Evolutionary conservation across 176 grass and related monocot genomes (phyloP).

Genomic region (Oryza meyeriana): DNA sequence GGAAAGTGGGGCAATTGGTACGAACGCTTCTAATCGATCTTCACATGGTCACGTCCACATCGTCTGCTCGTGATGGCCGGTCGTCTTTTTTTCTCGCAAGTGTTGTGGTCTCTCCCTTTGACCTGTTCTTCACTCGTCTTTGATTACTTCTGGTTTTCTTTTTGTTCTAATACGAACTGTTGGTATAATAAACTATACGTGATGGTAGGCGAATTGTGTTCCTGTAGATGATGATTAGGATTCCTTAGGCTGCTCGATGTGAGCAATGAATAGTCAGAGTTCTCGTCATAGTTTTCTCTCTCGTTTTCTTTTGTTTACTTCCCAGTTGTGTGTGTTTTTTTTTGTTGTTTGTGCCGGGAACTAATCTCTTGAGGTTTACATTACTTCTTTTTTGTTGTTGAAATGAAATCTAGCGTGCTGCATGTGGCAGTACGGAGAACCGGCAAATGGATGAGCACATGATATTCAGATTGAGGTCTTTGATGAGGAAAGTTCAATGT

Average conservation of each 20-base stretch:
- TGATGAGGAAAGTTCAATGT: neutral
- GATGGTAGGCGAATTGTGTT: slow-evolving; percentile 25
- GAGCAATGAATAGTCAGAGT: neutral
- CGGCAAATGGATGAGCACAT: neutral
- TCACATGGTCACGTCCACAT: neutral
- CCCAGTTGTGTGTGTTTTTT: too few species aligned
- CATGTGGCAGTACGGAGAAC: neutral
- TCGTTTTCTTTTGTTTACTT: neutral
- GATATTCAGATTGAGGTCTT: neutral
- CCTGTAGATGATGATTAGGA: neutral
- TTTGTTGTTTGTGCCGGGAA: too few species aligned
- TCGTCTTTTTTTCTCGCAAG: slow-evolving; percentile 12
- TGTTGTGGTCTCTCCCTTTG: neutral
- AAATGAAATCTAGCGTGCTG: neutral
- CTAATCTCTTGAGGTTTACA: neutral
- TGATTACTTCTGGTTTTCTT: neutral
- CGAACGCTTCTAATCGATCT: neutral
- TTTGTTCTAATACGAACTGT: neutral
- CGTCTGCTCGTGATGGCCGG: slow-evolving; percentile 3
- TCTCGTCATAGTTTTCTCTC: neutral
- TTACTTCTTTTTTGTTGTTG: neutral
- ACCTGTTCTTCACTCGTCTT: neutral
- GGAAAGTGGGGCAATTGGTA: neutral
- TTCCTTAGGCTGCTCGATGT: slow-evolving; percentile 15
- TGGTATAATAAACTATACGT: neutral